Base-by-base conservation (phyloP, 2,329 filamentous ascomycete species). In the Xylaria polymorpha region DNA sequence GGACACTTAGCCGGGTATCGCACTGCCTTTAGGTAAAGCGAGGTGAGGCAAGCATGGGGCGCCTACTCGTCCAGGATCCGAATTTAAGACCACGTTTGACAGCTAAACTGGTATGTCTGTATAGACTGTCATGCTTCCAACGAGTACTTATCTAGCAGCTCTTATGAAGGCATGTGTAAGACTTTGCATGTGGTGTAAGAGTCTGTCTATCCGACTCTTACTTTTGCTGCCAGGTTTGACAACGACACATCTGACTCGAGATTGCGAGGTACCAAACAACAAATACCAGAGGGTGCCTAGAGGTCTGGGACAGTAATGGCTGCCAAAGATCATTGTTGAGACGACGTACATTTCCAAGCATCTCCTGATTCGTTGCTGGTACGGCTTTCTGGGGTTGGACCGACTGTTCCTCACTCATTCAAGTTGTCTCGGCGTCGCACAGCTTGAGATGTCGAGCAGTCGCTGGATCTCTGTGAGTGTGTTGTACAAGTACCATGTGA, bases 401-500 rank as follows among this genome's bases (percentile, higher is more conserved):
- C n/a, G 37, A 32, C 39, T 64, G 55, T 59, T 51, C 46, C 53
- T 66, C 61, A 4, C 61, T 22, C 57, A 41, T 55, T 37, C 25
- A 44, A 50, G 29, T 25, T 66, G 63, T 66, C 51, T 67, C 63
- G 66, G 69, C 35, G 51, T 55, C 29, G 51, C 25, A 67, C 66
- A 64, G 59, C 18, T 69, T n/a, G 25, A 48, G 32, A 44, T 51
- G 41, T 29, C 22, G 59, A 70, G 65, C 37, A 56, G 43, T 50
- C 25, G 56, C 61, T 20, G 39, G 56, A 58, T 68, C 60, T 67
- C 20, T 46, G 56, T 46, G 32, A 56, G 14, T 37, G 46, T 50
- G 66, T 69, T 46, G 60, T 32, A 71, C 69, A 29, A 53, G 39
- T 55, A 59, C 37, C n/a, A 56, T 58, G 64, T 44, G 37, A 62